A percentile compares a stretch with the other conserved stretches of the same genome.
phyloP scores from a whole-genome alignment of 208 protist species.

The Trypanosoma congolense region DNA sequence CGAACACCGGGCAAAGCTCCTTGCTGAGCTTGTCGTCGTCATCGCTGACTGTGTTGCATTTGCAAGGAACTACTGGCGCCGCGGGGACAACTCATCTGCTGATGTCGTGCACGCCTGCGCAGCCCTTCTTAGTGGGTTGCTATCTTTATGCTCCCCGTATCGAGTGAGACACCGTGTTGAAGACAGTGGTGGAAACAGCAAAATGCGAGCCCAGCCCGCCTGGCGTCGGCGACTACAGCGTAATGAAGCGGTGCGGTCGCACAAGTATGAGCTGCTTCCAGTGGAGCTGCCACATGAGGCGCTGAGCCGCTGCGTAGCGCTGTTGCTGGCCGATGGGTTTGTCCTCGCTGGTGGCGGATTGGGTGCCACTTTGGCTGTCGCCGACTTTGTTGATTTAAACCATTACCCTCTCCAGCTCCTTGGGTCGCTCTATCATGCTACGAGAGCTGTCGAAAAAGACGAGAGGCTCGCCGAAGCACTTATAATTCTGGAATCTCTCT shows the following conservation, averaged over 20 bases:
- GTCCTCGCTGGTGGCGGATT: conserved; percentile 28
- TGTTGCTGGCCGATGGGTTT: conserved; percentile 49
- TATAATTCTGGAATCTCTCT: conserved; percentile 25
- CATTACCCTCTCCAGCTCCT: conserved; percentile 62
- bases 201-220: conserved; percentile 28
- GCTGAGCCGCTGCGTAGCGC: conserved; percentile 33
- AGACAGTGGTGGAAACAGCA: not conserved
- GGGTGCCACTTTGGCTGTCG: conserved; percentile 33
- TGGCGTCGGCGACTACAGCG: conserved; percentile 46
- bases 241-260: conserved; percentile 48
- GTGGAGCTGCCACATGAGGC: conserved; percentile 54
- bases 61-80: conserved; percentile 1
- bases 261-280: conserved; percentile 74
- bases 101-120: conserved; percentile 31
- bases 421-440: conserved; percentile 55
- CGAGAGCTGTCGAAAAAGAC: conserved; percentile 9
- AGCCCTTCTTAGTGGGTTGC: conserved; percentile 22
- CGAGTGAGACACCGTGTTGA: conserved; percentile 24
- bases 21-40: conserved; percentile 13
- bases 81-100: conserved; percentile 18
- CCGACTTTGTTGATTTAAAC: conserved; percentile 57
- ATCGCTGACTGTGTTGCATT: conserved; percentile 7
- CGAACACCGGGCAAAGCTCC: conserved; percentile 16
- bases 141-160: conserved; percentile 12
- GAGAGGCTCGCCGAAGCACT: conserved; percentile 14